Percentiles rank a stretch among this genome's conserved stretches.
Conservation (phyloP, 768 basidiomycete genomes). For the Russula virescens region DNA sequence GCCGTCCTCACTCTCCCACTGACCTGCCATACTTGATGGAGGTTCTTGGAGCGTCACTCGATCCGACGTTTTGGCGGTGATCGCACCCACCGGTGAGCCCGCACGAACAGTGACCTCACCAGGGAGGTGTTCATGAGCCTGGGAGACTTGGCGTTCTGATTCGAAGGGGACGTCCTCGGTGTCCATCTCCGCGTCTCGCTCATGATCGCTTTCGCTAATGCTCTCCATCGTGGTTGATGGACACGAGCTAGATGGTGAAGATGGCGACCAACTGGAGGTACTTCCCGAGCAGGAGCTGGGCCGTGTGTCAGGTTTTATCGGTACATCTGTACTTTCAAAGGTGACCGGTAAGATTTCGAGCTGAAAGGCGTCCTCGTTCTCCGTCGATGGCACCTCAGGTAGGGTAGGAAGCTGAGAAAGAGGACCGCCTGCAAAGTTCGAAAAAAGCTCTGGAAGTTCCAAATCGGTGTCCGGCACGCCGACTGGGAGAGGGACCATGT, state of each 20-base stretch:
- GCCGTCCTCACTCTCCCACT: slow-evolving; percentile 15
- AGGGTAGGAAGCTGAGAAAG: slow-evolving; percentile 16
- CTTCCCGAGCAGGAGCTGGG: slow-evolving; percentile 12
- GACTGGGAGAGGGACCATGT: slow-evolving; percentile 15
- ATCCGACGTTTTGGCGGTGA: slow-evolving; percentile 5
- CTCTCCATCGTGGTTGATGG: slow-evolving; percentile 23
- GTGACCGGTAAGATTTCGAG: slow-evolving; percentile 21
- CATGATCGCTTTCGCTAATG: slow-evolving; percentile 21
- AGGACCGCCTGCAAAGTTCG: slow-evolving; percentile 2
- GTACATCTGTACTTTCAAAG: neutral
- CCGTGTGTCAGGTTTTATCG: neutral
- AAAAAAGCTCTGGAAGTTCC: slow-evolving; percentile 14
- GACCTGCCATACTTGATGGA: neutral
- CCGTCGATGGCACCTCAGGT: slow-evolving; percentile 7
- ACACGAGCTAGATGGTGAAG: slow-evolving; percentile 20
- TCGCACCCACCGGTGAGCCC: slow-evolving; percentile 19
- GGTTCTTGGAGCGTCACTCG: neutral
- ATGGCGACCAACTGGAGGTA: slow-evolving; percentile 21
- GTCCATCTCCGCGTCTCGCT: slow-evolving; percentile 6
- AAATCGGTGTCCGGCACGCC: slow-evolving; percentile 10
- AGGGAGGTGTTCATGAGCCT: slow-evolving; percentile 3
- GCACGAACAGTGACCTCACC: slow-evolving; percentile 22
- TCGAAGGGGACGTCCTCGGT: neutral
- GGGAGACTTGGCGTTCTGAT: neutral
- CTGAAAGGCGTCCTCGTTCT: slow-evolving; percentile 20